phyloP scores from a whole-genome alignment of 2,329 filamentous ascomycete genomes.

The Curvularia sp. region DNA sequence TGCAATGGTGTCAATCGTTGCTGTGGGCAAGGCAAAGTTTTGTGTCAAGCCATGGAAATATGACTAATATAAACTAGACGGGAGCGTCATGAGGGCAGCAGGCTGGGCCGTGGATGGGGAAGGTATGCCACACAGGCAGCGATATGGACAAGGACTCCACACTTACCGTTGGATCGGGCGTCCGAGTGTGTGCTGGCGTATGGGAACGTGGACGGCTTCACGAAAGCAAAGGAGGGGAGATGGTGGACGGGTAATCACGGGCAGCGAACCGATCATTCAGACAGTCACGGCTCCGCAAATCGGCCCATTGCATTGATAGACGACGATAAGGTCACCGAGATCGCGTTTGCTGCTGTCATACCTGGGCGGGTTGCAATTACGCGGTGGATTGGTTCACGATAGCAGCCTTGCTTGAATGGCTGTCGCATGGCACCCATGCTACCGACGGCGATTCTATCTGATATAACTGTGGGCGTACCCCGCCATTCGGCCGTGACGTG shows the following conservation, averaged over 20 bases:
- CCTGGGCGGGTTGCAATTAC: constrained; percentile 12
- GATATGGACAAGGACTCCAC: constrained; percentile 9
- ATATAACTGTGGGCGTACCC: constrained; percentile 21
- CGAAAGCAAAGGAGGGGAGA: constrained; percentile 12
- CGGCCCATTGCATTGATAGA: constrained; percentile 39
- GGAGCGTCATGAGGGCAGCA: constrained; percentile 26
- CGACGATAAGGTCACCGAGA: constrained; percentile 39
- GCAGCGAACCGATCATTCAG: constrained; percentile 11
- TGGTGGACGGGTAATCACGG: constrained; percentile 26
- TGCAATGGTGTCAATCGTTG: constrained; percentile 21
- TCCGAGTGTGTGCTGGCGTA: constrained; percentile 11
- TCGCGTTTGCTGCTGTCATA: constrained; percentile 20
- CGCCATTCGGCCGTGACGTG: constrained; percentile 28
- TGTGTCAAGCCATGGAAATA: constrained; percentile 31
- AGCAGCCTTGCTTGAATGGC: constrained; percentile 21
- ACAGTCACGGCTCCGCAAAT: constrained; percentile 35
- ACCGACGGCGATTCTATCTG: constrained; percentile 5
- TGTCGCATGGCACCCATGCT: constrained; percentile 6
- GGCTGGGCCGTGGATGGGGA: constrained; percentile 19
- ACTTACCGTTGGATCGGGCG: constrained; percentile 18
- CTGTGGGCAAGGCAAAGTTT: constrained; percentile 26
- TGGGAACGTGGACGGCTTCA: constrained; percentile 3
- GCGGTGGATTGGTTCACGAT: constrained; percentile 25
- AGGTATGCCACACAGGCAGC: constrained; percentile 21
- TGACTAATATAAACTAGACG: constrained; percentile 42